Evolutionary conservation across 2,329 filamentous ascomycete species (phyloP).

Genomic region (Beauveria sp.): DNA sequence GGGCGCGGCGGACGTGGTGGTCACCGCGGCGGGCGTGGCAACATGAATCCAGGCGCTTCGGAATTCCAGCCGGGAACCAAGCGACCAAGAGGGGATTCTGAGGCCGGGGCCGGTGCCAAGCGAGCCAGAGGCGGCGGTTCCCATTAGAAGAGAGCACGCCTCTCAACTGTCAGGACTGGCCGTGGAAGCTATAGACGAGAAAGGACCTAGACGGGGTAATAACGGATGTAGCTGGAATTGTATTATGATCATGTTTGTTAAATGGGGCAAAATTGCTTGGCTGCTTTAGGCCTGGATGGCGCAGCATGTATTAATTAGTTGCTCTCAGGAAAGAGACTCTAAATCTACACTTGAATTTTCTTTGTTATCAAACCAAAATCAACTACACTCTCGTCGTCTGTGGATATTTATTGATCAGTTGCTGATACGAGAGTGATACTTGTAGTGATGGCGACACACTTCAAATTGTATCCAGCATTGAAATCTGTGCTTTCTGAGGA

Average conservation of each 20-base stretch:
- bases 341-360: conserved; percentile 2
- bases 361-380: neutral
- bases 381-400: no score
- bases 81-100: conserved; percentile 46
- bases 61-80: conserved; percentile 54
- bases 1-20: conserved; percentile 35
- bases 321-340: neutral
- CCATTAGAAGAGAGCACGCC: conserved; percentile 20
- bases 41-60: conserved; percentile 42
- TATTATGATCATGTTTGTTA: conserved; percentile 7
- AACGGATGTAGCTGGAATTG: conserved; percentile 2
- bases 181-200: no score
- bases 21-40: conserved; percentile 30
- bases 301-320: neutral
- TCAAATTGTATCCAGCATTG: no score
- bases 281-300: conserved; percentile 3
- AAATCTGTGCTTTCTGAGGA: no score
- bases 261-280: neutral
- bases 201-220: neutral
- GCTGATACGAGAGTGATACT: no score
- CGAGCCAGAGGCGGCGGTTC: conserved; percentile 29
- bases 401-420: no score
- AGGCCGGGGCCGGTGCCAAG: conserved; percentile 34
- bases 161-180: neutral
- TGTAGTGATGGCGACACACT: no score